Conservation (phyloP, 2,329 filamentous ascomycete genomes). For the Xylaria arbuscula region DNA sequence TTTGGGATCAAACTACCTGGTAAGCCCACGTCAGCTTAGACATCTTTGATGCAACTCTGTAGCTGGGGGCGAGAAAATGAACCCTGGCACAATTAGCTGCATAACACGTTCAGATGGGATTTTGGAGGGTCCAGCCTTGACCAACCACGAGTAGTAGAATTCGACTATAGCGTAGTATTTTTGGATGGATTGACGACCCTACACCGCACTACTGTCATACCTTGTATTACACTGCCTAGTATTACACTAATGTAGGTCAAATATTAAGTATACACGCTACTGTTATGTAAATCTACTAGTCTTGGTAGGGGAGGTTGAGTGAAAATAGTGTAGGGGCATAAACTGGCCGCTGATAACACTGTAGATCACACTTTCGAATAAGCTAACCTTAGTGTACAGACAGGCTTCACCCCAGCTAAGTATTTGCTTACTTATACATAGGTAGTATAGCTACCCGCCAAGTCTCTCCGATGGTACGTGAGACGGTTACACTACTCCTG, state of each 20-base stretch:
- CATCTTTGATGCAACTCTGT: not conserved
- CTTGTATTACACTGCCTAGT: not conserved
- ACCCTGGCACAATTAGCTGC: not conserved
- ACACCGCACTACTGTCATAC: not conserved
- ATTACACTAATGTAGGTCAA: not conserved
- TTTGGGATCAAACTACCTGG: conserved; percentile 4
- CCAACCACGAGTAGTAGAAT: not conserved
- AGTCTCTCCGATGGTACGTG: not conserved
- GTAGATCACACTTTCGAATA: not conserved
- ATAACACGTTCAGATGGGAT: conserved; percentile 3
- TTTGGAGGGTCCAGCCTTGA: not conserved
- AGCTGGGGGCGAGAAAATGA: not conserved
- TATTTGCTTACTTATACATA: not conserved
- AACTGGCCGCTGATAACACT: not conserved
- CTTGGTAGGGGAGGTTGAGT: not conserved
- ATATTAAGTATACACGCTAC: not conserved
- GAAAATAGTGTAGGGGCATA: not conserved
- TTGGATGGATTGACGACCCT: not conserved
- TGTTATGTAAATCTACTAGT: not conserved
- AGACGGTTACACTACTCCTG: not conserved
- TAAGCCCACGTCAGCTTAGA: conserved; percentile 5
- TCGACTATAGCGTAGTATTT: not conserved
- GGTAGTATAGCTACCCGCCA: not conserved
- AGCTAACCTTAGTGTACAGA: not conserved
- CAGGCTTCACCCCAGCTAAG: not conserved